phyloP scores from a whole-genome alignment of 345 rosid species.

The Conringia planisiliqua region DNA sequence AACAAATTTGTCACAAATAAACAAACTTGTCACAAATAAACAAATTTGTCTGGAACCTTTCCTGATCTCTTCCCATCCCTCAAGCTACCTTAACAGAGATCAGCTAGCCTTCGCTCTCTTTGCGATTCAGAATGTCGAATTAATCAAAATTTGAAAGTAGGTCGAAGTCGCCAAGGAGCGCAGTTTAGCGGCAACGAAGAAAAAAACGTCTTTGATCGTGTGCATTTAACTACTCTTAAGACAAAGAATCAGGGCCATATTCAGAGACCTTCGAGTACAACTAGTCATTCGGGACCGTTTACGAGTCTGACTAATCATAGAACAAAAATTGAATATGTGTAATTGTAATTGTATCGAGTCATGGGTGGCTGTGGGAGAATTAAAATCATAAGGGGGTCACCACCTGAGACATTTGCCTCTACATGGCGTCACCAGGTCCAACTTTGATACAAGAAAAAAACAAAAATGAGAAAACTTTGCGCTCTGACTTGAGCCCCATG shows the following conservation, averaged over 20 bases:
- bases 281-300: neutral
- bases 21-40: neutral
- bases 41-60: neutral
- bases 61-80: neutral
- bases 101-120: neutral
- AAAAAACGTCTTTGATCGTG: neutral
- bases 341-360: slow-evolving; percentile 9
- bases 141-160: neutral
- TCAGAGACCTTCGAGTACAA: neutral
- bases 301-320: neutral
- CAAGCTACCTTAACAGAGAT: neutral
- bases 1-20: neutral
- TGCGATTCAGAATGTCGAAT: neutral
- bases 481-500: slow-evolving; percentile 16
- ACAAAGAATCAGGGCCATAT: neutral
- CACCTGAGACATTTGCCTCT: slow-evolving; percentile 32
- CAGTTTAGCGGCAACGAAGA: neutral
- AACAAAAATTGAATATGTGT: neutral
- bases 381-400: neutral
- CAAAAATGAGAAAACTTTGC: slow-evolving; percentile 12
- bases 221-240: neutral
- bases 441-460: slow-evolving; percentile 11
- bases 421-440: slow-evolving; percentile 18
- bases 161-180: neutral
- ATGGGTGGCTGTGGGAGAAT: slow-evolving; percentile 16